Evolutionary conservation across 2,329 filamentous ascomycete genomes (phyloP), one percentile per base, ranked within the genome.

Genomic region (Colletotrichum navitas): DNA sequence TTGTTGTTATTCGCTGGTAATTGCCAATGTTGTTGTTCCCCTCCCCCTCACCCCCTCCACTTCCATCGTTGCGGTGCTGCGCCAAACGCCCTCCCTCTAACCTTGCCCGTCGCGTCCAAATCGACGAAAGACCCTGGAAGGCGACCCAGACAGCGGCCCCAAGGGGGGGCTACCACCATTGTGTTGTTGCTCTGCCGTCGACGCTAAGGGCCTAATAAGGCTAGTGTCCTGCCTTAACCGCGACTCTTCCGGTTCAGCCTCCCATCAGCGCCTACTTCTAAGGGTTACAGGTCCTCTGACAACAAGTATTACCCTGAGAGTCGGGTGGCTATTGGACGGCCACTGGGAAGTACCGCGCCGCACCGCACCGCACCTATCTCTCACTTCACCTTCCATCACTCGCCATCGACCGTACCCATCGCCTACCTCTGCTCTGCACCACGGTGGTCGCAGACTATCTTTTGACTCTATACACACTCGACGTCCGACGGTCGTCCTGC

Each of bases 181-280:
- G 36, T 63, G 58, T 63, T 68, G 51, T 71, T 71, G 68, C 64
- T 71, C 58, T 71, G 68, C 64, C 68, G 64, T 63, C 64, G 24
- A 71, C 64, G 52, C 64, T 58, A 68, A 39, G 34, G n/a, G 34
- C 64, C 43, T 14, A 52, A 52, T 24, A 18, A 54, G 64, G 36
- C n/a, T 63, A 71, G 59, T 36, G 68, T 8, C 43, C 36, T 68
- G 26, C 26, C 66, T 55, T 60, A 54, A 54, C 66, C 60, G 66
- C 66, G 66, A 64, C 60, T 58, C 66, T 43, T 34, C 60, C 34
- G 26, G 66, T 56, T 63, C 58, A 67, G 45, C 56, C 47, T 63
- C n/a, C 41, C 34, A 43, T 39, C 24, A 39, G 36, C 49, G 26
- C 58, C 43, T 18, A 43, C 47, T 14, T 59, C 41, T 45, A 21